phyloP scores from a whole-genome alignment of 2,329 filamentous ascomycete genomes.

The Sarocladiaceae sp. region DNA sequence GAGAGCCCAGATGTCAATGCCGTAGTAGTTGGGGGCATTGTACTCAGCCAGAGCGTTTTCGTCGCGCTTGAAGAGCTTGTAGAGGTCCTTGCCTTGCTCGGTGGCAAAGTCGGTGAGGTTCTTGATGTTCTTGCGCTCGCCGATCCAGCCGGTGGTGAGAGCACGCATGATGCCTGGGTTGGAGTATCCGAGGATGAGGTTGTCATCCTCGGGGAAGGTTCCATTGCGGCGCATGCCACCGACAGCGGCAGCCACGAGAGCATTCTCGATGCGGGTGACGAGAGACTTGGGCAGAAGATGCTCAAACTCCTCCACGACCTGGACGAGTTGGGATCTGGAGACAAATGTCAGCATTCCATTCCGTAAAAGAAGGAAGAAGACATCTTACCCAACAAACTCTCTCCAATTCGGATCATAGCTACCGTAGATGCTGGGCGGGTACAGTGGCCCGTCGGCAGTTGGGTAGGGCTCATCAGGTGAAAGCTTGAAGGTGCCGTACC shows the following conservation, averaged over 20 bases:
- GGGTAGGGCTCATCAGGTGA: constrained; percentile 35
- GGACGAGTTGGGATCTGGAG: constrained; percentile 19
- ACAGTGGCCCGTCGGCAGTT: constrained; percentile 26
- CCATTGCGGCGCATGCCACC: constrained; percentile 36
- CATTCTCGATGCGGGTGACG: constrained; percentile 29
- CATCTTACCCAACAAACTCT: constrained; percentile 28
- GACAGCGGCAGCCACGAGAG: constrained; percentile 30
- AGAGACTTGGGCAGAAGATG: constrained; percentile 25
- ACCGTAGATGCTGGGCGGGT: constrained; percentile 15
- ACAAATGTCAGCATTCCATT: no score
- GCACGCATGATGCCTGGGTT: constrained; percentile 39
- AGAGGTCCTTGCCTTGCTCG: constrained; percentile 23
- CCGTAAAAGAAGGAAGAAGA: neutral
- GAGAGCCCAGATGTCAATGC: constrained; percentile 35
- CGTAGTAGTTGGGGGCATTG: constrained; percentile 36
- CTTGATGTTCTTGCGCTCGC: constrained; percentile 30
- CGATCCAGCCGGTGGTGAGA: constrained; percentile 36
- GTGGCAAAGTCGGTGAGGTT: constrained; percentile 32
- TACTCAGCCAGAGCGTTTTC: constrained; percentile 32
- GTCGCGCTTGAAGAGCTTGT: constrained; percentile 26
- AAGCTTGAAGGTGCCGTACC: constrained; percentile 37
- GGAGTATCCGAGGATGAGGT: constrained; percentile 32
- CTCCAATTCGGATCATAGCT: constrained; percentile 29
- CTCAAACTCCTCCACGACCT: constrained; percentile 29
- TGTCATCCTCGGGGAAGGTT: constrained; percentile 42